These are phyloP conservation scores for Gremmenia infestans DNA, from an alignment of 2,329 filamentous ascomycete genomes.

Conservation along the genomic window DNA sequence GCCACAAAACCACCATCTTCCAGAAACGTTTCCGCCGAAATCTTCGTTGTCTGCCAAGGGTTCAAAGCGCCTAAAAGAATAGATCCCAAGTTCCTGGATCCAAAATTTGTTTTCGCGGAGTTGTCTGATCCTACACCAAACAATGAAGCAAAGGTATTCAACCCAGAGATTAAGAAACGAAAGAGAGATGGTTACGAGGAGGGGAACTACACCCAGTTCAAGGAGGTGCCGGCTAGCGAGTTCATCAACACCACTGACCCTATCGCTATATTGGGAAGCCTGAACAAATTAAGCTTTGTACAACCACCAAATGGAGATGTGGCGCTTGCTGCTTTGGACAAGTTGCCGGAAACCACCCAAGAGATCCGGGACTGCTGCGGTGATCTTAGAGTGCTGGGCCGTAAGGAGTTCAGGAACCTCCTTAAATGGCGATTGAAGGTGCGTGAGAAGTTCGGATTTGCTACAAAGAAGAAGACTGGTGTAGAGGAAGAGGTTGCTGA, in stretches of 20 bases:
- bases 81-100: slow-evolving; percentile 88
- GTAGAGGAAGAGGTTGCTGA: slow-evolving; percentile 66
- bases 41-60: slow-evolving; percentile 94
- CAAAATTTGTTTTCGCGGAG: slow-evolving; percentile 87
- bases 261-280: slow-evolving; percentile 80
- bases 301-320: slow-evolving; percentile 79
- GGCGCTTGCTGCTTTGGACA: slow-evolving; percentile 77
- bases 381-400: slow-evolving; percentile 84
- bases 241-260: slow-evolving; percentile 94
- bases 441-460: slow-evolving; percentile 84
- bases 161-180: slow-evolving; percentile 93
- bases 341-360: slow-evolving; percentile 78
- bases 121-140: slow-evolving; percentile 81
- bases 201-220: slow-evolving; percentile 88
- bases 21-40: slow-evolving; percentile 94
- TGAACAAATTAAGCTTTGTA: slow-evolving; percentile 79
- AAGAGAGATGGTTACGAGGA: slow-evolving; percentile 98
- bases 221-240: slow-evolving; percentile 80
- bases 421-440: slow-evolving; percentile 87
- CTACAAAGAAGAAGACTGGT: slow-evolving; percentile 54
- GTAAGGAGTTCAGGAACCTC: slow-evolving; percentile 89
- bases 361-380: slow-evolving; percentile 75
- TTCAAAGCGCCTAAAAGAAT: slow-evolving; percentile 93
- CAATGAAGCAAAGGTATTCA: slow-evolving; percentile 97
- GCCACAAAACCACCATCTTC: slow-evolving; percentile 96